Conservation (phyloP, 805 yeast species). For the Tetrapisispora pingtungensis region DNA sequence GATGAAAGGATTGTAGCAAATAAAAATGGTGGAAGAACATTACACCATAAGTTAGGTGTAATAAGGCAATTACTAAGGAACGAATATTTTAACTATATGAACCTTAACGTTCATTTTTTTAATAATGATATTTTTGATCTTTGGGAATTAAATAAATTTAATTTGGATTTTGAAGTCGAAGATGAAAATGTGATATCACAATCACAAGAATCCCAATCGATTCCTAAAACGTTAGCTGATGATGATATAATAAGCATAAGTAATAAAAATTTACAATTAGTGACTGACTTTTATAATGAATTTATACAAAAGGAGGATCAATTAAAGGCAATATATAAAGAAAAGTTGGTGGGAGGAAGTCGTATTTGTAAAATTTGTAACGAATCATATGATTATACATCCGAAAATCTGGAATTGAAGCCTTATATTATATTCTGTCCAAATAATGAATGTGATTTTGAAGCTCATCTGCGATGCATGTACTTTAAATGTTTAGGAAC, state of each 20-base stretch:
- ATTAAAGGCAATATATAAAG: constrained; percentile 10
- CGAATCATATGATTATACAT: constrained; percentile 28
- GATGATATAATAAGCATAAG: constrained; percentile 5
- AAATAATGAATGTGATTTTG: constrained; percentile 23
- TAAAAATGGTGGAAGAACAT: constrained; percentile 31
- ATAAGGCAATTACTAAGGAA: constrained; percentile 36
- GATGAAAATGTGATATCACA: neutral
- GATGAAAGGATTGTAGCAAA: constrained; percentile 32
- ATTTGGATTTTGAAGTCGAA: neutral
- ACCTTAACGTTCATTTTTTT: constrained; percentile 40
- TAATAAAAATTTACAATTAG: constrained; percentile 18
- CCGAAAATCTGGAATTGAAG: constrained; percentile 16
- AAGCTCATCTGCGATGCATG: constrained; percentile 34
- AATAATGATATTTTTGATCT: constrained; percentile 16
- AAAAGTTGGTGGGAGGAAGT: constrained; percentile 16
- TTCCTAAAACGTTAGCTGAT: neutral
- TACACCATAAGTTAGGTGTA: constrained; percentile 41
- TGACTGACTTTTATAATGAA: constrained; percentile 20
- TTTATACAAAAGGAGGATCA: constrained; percentile 8
- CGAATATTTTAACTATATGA: constrained; percentile 36
- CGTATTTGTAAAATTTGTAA: constrained; percentile 29
- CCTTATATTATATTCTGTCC: constrained; percentile 32
- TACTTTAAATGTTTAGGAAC: constrained; percentile 17
- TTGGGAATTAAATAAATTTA: constrained; percentile 22
- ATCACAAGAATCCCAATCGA: constrained; percentile 1